Evolutionary conservation across 768 basidiomycete species (phyloP).

Genomic region (Amanita subjunquillea): DNA sequence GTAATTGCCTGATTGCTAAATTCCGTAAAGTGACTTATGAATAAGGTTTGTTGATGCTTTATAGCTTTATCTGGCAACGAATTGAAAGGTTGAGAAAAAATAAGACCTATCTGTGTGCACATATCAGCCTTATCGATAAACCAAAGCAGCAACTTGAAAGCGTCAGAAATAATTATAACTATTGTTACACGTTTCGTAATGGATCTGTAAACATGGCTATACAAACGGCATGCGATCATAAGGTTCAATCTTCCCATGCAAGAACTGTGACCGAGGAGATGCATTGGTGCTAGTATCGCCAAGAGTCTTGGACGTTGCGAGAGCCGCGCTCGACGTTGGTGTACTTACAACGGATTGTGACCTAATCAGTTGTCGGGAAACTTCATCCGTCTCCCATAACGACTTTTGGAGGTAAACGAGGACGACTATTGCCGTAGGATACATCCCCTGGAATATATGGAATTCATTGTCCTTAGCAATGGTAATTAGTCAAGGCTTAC

Average conservation of each 20-base stretch:
- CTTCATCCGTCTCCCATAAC: constrained; percentile 1
- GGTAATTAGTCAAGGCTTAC: constrained; percentile 5
- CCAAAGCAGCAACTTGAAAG: no score
- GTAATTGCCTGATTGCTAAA: no score
- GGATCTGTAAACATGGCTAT: no score
- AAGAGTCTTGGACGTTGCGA: background rate
- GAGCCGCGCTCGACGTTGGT: background rate
- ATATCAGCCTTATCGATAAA: no score
- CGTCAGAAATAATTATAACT: no score
- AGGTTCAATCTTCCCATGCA: background rate
- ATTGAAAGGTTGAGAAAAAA: no score
- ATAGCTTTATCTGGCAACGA: no score
- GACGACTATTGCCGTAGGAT: constrained; percentile 1
- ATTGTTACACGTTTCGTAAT: no score
- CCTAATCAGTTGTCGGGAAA: background rate
- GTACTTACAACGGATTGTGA: background rate
- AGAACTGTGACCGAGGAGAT: background rate
- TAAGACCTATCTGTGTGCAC: no score
- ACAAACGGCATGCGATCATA: no score
- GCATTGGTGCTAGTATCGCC: background rate
- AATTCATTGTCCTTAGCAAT: background rate
- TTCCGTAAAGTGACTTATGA: no score
- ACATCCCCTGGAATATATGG: constrained; percentile 1
- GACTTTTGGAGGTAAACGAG: constrained; percentile 2
- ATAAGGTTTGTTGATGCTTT: no score